A percentile compares a stretch with the other conserved stretches of the same genome.
Evolutionary conservation across 73 alveolate species (phyloP).

Genomic region (Paramecium octaurelia): DNA sequence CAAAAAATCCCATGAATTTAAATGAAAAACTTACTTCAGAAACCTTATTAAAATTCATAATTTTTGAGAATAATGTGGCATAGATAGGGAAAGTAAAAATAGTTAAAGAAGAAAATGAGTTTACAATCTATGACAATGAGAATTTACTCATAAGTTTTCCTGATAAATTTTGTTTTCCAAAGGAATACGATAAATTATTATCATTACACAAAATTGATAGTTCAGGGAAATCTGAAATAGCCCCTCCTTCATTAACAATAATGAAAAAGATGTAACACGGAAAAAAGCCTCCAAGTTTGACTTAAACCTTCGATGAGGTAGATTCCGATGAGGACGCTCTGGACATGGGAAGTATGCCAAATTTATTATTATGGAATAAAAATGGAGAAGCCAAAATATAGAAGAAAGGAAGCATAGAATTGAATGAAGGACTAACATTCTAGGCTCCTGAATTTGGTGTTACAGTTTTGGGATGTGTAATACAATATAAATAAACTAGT

Average conservation of each 20-base stretch:
- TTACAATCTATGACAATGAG: conserved; percentile 36
- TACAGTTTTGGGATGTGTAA: conserved; percentile 54
- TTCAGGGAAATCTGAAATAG: background rate
- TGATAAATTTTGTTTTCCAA: conserved; percentile 51
- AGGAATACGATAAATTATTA: conserved; percentile 25
- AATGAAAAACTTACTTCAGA: conserved; percentile 48
- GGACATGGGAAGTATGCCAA: background rate
- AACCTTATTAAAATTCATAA: conserved; percentile 49
- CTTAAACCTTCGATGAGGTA: conserved; percentile 18
- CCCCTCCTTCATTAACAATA: background rate
- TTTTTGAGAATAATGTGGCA: conserved; percentile 50
- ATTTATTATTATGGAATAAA: conserved; percentile 17
- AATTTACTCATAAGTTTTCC: background rate
- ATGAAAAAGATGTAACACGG: conserved; percentile 25
- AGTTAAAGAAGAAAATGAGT: conserved; percentile 18
- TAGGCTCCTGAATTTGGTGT: conserved; percentile 62
- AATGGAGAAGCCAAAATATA: conserved; percentile 29
- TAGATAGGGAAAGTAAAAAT: background rate
- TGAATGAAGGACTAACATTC: conserved; percentile 1
- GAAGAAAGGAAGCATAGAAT: background rate
- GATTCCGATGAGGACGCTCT: background rate
- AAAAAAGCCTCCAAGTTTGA: conserved; percentile 37
- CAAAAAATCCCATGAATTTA: conserved; percentile 59
- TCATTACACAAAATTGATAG: background rate
- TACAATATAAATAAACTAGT: background rate